A percentile compares a stretch with the other conserved stretches of the same genome.
phyloP scores from a whole-genome alignment of 1,284 basidiomycete genomes.

The Flammula alnicola region DNA sequence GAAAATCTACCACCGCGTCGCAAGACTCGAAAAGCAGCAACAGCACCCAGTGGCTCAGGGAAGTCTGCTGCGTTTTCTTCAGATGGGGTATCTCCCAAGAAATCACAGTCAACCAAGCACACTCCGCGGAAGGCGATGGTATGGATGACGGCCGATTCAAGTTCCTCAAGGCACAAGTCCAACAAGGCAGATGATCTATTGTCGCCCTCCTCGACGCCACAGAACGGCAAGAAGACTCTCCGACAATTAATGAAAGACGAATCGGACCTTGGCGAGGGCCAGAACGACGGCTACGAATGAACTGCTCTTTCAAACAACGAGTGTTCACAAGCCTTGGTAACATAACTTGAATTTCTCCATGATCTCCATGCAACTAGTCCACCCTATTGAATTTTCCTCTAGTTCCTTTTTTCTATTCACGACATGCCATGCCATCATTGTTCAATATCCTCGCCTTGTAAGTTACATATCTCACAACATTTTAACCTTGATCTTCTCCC shows the following conservation, averaged over 20 bases:
- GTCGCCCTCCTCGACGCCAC: conserved; percentile 9
- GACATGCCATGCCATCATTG: conserved; percentile 11
- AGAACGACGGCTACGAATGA: neutral
- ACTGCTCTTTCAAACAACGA: neutral
- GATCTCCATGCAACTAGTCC: neutral
- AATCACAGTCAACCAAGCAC: neutral
- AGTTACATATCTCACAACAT: conserved; percentile 10
- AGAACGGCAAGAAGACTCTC: conserved; percentile 7
- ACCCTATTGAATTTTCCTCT: neutral
- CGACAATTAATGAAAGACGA: conserved; percentile 21
- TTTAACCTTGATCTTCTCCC: conserved; percentile 8
- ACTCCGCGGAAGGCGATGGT: conserved; percentile 4
- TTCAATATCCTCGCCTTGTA: conserved; percentile 20
- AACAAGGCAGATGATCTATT: too few species aligned
- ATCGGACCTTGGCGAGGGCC: conserved; percentile 15
- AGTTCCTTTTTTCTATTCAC: conserved; percentile 8
- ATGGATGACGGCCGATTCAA: neutral
- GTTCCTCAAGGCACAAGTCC: too few species aligned
- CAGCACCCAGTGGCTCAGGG: conserved; percentile 21
- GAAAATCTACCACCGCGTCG: conserved; percentile 57
- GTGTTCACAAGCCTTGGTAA: neutral
- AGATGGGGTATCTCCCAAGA: neutral
- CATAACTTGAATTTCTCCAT: neutral
- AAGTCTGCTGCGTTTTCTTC: neutral
- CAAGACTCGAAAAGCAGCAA: conserved; percentile 43